These are phyloP conservation scores for Flaveria ramosissima DNA, from an alignment of 129 eudicot species.

Conservation along the genomic window DNA sequence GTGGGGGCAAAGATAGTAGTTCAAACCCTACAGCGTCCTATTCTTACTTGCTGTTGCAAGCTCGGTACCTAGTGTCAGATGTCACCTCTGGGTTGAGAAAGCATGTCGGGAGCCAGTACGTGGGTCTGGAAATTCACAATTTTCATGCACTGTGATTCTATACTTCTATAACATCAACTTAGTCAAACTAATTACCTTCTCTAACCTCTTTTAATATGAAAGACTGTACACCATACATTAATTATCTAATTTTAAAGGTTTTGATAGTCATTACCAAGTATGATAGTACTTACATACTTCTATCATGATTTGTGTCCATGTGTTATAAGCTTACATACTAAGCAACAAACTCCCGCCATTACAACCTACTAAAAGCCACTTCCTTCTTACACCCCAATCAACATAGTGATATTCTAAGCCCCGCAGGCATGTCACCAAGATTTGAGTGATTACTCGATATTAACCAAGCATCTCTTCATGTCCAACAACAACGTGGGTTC, in stretches of 20 bases:
- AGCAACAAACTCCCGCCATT: background rate
- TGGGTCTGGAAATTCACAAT: too few relatives aligned
- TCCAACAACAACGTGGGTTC: background rate
- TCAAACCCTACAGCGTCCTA: too few relatives aligned
- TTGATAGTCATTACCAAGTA: background rate
- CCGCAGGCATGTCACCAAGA: background rate
- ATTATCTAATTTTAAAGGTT: background rate
- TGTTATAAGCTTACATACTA: background rate
- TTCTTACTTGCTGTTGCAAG: too few relatives aligned
- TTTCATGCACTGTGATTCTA: background rate
- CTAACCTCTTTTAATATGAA: too few relatives aligned
- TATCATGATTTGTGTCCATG: background rate
- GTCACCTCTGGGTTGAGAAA: too few relatives aligned
- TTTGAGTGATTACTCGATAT: background rate
- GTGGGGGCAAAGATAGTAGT: too few relatives aligned
- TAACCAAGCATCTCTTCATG: background rate
- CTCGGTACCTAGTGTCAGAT: too few relatives aligned
- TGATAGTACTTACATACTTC: background rate
- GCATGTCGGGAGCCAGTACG: too few relatives aligned
- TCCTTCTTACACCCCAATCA: background rate
- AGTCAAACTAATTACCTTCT: background rate
- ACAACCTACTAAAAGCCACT: background rate
- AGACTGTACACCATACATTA: background rate
- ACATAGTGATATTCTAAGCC: background rate
- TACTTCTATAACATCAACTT: background rate